A percentile compares a stretch with the other conserved stretches of the same genome.
phyloP scores from a whole-genome alignment of 2,329 filamentous ascomycete genomes.

The Ceratocystis cubensis region DNA sequence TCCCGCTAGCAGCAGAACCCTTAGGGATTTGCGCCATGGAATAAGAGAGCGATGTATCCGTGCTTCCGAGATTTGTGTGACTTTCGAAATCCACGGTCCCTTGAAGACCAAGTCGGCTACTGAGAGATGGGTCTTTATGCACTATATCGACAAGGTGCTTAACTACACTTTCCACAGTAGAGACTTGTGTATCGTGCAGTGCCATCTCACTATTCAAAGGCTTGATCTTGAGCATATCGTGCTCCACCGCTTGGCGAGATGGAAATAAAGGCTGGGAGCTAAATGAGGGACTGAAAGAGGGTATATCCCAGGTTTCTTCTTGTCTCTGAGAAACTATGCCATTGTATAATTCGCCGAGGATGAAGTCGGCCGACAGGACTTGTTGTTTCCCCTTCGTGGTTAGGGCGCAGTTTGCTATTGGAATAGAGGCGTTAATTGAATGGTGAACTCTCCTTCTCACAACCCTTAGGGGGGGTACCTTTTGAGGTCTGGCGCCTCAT shows the following conservation, averaged over 20 bases:
- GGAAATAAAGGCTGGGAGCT: not conserved
- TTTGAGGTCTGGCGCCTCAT: too few relatives aligned
- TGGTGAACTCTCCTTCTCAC: not conserved
- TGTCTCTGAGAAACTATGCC: not conserved
- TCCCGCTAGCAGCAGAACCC: too few relatives aligned
- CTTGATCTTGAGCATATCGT: not conserved
- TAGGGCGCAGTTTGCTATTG: not conserved
- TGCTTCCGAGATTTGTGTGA: not conserved
- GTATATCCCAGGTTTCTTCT: not conserved
- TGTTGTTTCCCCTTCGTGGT: not conserved
- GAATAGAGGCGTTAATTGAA: not conserved
- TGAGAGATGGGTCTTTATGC: not conserved
- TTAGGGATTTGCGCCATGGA: not conserved
- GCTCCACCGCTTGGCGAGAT: not conserved
- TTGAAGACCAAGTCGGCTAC: not conserved
- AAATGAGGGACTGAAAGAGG: not conserved
- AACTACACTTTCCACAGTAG: not conserved
- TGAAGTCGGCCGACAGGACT: not conserved
- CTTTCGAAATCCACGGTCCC: not conserved
- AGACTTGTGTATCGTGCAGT: not conserved
- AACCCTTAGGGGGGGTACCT: too few relatives aligned
- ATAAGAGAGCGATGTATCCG: not conserved
- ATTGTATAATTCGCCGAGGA: not conserved
- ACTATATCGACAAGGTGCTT: not conserved
- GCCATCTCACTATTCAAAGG: too few relatives aligned